A percentile compares a stretch with the other conserved stretches of the same genome.
These are phyloP conservation scores for Gelatoporia subvermispora DNA, from an alignment of 768 basidiomycete species.

Conservation along the genomic window DNA sequence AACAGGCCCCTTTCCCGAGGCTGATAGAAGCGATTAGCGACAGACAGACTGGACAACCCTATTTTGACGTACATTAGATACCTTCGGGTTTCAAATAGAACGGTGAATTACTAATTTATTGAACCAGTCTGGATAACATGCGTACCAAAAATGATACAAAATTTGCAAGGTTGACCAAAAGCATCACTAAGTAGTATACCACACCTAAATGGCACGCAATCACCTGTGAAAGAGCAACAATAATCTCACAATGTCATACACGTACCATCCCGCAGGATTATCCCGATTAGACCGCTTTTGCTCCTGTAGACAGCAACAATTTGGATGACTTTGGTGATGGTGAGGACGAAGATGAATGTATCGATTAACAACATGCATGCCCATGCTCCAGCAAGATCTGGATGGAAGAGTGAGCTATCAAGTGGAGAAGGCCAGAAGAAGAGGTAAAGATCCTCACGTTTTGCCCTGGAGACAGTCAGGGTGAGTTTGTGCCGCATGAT, in stretches of 20 bases:
- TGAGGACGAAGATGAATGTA: conserved; percentile 9
- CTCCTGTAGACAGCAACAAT: conserved; percentile 3
- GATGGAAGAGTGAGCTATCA: no score
- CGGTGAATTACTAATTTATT: background rate
- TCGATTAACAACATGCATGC: conserved; percentile 11
- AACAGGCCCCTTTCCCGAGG: conserved; percentile 8
- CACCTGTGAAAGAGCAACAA: background rate
- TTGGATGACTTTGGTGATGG: conserved; percentile 4
- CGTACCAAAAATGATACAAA: conserved; percentile 12
- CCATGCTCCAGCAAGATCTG: conserved; percentile 16
- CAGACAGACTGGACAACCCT: background rate
- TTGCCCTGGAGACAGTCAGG: no score
- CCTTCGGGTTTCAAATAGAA: background rate
- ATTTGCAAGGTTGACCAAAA: conserved; percentile 7
- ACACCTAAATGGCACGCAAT: conserved; percentile 2
- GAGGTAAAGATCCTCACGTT: no score
- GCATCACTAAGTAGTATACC: conserved; percentile 10
- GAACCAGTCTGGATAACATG: no score
- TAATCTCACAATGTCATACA: no score
- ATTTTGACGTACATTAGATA: background rate
- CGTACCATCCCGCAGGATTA: conserved; percentile 11
- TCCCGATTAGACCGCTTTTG: conserved; percentile 5
- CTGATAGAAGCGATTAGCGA: background rate
- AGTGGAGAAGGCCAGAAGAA: no score
- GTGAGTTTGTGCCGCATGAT: no score